phyloP scores from a whole-genome alignment of 495 filamentous ascomycete genomes.

The Neohortaea acidophila region DNA sequence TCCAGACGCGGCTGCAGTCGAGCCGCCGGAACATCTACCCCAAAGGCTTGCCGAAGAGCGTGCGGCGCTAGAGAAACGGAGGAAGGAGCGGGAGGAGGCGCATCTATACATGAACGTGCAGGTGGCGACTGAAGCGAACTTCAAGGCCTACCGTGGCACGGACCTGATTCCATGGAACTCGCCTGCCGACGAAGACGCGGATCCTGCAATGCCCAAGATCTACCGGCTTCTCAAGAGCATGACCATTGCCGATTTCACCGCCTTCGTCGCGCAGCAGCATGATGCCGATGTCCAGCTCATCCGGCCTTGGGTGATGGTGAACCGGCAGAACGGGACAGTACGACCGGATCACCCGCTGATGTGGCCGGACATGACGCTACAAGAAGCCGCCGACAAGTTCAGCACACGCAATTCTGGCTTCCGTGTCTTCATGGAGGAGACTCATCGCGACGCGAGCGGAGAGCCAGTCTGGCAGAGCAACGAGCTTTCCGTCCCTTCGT shows the following conservation, averaged over 20 bases:
- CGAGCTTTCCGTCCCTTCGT: constrained; percentile 31
- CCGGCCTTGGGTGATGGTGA: constrained; percentile 93
- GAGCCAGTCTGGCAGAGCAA: constrained; percentile 41
- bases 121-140: constrained; percentile 64
- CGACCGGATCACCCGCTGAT: constrained; percentile 74
- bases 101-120: constrained; percentile 78
- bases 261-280: constrained; percentile 52
- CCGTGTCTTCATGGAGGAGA: constrained; percentile 67
- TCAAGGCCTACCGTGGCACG: constrained; percentile 65
- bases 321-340: constrained; percentile 92
- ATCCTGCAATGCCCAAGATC: constrained; percentile 40
- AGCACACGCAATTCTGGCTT: constrained; percentile 58
- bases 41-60: constrained; percentile 64
- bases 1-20: constrained; percentile 52
- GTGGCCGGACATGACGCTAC: constrained; percentile 63
- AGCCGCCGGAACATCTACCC: constrained; percentile 72
- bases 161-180: constrained; percentile 56
- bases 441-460: constrained; percentile 50
- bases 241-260: constrained; percentile 57
- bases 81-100: constrained; percentile 82
- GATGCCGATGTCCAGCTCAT: constrained; percentile 45
- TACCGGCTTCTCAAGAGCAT: constrained; percentile 59
- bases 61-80: constrained; percentile 51
- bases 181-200: constrained; percentile 33
- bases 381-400: constrained; percentile 57